Base-by-base conservation (phyloP, 805 yeast species). In the Priceomyces medius region DNA sequence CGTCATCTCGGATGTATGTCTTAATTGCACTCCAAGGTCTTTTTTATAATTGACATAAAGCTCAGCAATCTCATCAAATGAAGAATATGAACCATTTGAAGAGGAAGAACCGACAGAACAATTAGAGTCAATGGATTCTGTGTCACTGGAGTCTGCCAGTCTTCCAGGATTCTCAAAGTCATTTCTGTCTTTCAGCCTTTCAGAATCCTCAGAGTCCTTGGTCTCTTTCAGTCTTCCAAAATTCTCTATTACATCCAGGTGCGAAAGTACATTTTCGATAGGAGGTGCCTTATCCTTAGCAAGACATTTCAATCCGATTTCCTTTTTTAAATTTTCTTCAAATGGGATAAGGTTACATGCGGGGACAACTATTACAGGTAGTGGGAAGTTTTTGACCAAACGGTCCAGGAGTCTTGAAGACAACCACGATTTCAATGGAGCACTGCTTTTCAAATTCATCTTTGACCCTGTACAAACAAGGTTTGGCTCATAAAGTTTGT, bases 331-430 rank as follows among this genome's bases (percentile, higher is more conserved):
- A 9, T 61, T 51, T 3, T 48, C 44, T 53, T 81, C 85, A 59
- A 76, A 81, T n/a, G 59, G 47, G 33, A 66, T 66, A 79, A 79
- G 71, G 42, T 80, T 79, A 46, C 67, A 56, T 2, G 85, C 80
- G 1, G 89, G 85, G 0, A 79, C 83, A 37, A 83, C 75, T 18
- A 83, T 71, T n/a, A 80, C 76, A 0, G 90, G 89, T 12, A 82
- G 72, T 3, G 82, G 80, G 49, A 74, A 80, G 51, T 76, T 77
- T 52, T 79, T 80, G 20, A 83, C 84, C 35, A 83, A 65, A 37
- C 86, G 64, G 54, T 82, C 87, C 18, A 85, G 74, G 29, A 84
- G 61, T 48, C 83, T 77, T 21, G 82, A 74, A 4, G 85, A 76
- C 31, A 64, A 64, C 85, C 88, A 79, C 18, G 83, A 71, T 43